Evolutionary conservation across 169 alveolate species (phyloP).

Genomic region (Pseudocohnilembus persalinus): DNA sequence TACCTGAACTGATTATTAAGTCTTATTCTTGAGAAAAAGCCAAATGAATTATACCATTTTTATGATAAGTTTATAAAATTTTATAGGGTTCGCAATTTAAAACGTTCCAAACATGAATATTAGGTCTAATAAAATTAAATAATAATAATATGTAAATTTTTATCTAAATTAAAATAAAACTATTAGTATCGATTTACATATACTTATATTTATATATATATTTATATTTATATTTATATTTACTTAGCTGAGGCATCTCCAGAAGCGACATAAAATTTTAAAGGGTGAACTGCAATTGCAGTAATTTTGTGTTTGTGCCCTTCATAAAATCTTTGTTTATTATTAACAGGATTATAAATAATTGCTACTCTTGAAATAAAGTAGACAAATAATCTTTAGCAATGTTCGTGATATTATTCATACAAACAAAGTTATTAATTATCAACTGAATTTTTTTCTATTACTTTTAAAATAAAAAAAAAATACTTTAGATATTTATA

Average conservation of each 20-base stretch:
- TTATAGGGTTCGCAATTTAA: conserved; percentile 69
- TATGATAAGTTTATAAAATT: conserved; percentile 70
- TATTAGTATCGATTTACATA: no score
- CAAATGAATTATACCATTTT: conserved; percentile 71
- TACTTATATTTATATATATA: no score
- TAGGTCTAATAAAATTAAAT: conserved; percentile 40
- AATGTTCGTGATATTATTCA: conserved; percentile 43
- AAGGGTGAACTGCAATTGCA: conserved; percentile 74
- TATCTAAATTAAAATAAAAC: no score
- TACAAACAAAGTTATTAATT: no score
- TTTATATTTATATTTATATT: no score
- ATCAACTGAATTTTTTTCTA: no score
- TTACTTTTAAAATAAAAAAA: no score
- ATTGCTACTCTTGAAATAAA: conserved; percentile 69
- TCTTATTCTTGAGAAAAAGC: conserved; percentile 72
- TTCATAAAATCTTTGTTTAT: conserved; percentile 73
- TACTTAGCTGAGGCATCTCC: conserved; percentile 65
- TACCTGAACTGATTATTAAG: conserved; percentile 67
- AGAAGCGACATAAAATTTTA: conserved; percentile 71
- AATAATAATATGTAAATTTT: no score
- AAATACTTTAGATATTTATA: no score
- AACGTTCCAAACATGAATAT: conserved; percentile 81
- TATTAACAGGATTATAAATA: conserved; percentile 66
- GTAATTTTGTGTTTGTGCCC: conserved; percentile 77
- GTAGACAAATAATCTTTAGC: conserved; percentile 60